Conservation (phyloP, 225 moss, liverwort and hornwort genomes). For the Bryoerythrophyllum caledonicum region DNA sequence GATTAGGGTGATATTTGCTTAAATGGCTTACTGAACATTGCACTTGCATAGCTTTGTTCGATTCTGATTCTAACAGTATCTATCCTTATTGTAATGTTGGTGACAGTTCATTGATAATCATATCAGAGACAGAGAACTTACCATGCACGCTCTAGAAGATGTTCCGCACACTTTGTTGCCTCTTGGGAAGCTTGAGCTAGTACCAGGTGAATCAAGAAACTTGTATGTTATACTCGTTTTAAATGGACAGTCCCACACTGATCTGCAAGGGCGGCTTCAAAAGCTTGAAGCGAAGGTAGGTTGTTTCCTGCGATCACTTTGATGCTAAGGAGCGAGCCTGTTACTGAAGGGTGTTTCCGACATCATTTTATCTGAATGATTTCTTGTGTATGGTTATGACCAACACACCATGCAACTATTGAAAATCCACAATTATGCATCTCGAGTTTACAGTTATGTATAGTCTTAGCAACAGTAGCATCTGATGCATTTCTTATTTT, state of each 20-base stretch:
- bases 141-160: conserved; percentile 83
- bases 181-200: conserved; percentile 81
- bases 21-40: conserved; percentile 3
- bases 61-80: conserved; percentile 21
- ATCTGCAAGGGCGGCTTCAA: conserved; percentile 86
- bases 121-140: conserved; percentile 80
- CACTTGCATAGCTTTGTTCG: conserved; percentile 1
- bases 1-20: conserved; percentile 12
- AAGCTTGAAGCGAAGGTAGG: conserved; percentile 79
- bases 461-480: background rate
- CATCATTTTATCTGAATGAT: background rate
- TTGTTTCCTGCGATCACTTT: conserved; percentile 26
- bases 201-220: conserved; percentile 70
- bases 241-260: conserved; percentile 62
- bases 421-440: background rate
- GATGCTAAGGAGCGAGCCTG: conserved; percentile 13
- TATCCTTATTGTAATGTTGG: conserved; percentile 19
- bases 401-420: conserved; percentile 10
- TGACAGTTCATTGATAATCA: conserved; percentile 82
- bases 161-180: conserved; percentile 63
- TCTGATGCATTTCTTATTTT: conserved; percentile 15
- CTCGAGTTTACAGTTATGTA: background rate
- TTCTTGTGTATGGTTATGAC: conserved; percentile 14
- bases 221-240: conserved; percentile 80
- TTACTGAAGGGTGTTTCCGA: background rate